Evolutionary conservation across 306 rosid genomes (phyloP).

Genomic region (Hippophae rhamnoides): DNA sequence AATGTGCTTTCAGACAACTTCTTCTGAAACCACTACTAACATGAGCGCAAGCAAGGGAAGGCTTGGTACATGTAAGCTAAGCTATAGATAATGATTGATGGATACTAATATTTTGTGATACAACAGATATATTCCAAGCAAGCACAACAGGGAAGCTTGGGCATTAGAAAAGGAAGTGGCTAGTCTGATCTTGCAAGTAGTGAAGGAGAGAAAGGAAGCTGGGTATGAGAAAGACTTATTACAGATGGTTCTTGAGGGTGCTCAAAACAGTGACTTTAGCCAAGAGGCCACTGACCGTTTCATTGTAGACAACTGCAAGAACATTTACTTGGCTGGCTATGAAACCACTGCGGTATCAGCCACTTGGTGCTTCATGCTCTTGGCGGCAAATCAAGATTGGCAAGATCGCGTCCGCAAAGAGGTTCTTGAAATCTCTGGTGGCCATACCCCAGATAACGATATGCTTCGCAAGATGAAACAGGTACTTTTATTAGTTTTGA

Average conservation of each 20-base stretch:
- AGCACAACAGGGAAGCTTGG: slow-evolving; percentile 33
- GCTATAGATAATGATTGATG: background rate
- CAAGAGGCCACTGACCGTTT: slow-evolving; percentile 23
- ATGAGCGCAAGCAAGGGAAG: background rate
- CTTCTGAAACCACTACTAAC: too few species aligned
- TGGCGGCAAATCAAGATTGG: slow-evolving; percentile 24
- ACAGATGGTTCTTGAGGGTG: slow-evolving; percentile 56
- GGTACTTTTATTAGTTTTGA: background rate
- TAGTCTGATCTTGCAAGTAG: slow-evolving; percentile 15
- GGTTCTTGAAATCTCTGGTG: slow-evolving; percentile 5
- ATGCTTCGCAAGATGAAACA: slow-evolving; percentile 17
- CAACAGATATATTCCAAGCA: slow-evolving; percentile 37
- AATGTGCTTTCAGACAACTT: too few species aligned
- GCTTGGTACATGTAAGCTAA: background rate
- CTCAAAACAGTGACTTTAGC: slow-evolving; percentile 18
- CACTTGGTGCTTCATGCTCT: slow-evolving; percentile 21
- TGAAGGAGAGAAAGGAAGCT: background rate
- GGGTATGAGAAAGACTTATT: slow-evolving; percentile 31
- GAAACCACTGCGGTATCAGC: slow-evolving; percentile 15
- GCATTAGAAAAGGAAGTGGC: slow-evolving; percentile 31
- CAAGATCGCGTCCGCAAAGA: slow-evolving; percentile 15
- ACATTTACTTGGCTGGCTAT: slow-evolving; percentile 22
- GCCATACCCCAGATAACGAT: slow-evolving; percentile 5
- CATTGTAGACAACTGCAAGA: slow-evolving; percentile 30
- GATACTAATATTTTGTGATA: background rate